phyloP scores from a whole-genome alignment of 2,329 filamentous ascomycete genomes.

The Ophiostoma perfectum region DNA sequence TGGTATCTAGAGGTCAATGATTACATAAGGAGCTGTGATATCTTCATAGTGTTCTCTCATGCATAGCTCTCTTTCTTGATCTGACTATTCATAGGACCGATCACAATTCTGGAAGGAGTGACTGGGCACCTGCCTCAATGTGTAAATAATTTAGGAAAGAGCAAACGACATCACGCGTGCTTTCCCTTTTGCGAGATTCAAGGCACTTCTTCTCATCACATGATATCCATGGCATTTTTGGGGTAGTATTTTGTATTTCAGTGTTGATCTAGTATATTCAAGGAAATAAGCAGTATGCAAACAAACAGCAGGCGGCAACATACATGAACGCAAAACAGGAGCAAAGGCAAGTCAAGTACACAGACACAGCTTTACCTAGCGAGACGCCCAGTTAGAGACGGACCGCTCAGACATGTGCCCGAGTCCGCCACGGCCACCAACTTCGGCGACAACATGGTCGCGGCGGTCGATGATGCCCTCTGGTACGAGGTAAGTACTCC shows the following conservation, averaged over 20 bases:
- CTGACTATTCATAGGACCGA: background rate
- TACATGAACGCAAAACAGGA: background rate
- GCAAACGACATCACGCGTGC: background rate
- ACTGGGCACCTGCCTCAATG: background rate
- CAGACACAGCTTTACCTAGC: background rate
- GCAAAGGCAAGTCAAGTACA: background rate
- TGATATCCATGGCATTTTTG: background rate
- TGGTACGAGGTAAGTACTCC: background rate
- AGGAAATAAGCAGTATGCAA: background rate
- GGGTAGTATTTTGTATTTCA: background rate
- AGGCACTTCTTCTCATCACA: background rate
- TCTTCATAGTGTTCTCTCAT: too few relatives aligned
- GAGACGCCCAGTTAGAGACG: background rate
- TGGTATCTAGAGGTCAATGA: too few relatives aligned
- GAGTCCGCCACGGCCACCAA: background rate
- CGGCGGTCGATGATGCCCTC: background rate
- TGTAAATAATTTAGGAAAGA: background rate
- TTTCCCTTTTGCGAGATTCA: background rate
- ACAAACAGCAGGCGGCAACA: background rate
- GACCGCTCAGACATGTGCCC: background rate
- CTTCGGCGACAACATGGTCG: background rate
- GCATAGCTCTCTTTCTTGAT: background rate
- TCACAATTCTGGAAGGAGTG: background rate
- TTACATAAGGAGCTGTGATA: background rate
- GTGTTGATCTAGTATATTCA: background rate